Conservation (phyloP, 1,284 basidiomycete species). For the Hypsizygus ulmarius region DNA sequence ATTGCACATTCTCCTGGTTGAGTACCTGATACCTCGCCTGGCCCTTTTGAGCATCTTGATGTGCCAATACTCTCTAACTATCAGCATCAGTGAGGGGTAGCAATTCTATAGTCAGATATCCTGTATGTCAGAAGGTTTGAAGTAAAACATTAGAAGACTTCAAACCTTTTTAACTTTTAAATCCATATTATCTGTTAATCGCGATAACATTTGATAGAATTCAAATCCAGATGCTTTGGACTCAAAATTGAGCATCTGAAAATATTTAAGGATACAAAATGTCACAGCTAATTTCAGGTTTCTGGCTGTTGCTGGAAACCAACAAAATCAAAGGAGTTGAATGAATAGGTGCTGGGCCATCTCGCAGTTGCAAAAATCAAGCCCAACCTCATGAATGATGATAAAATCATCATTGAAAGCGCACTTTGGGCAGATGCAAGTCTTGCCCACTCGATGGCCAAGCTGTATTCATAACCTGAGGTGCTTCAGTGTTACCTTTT, state of each 20-base stretch:
- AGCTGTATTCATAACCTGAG: slow-evolving; percentile 20
- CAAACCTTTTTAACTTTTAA: no score
- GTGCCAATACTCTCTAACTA: slow-evolving; percentile 7
- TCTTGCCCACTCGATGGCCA: not conserved
- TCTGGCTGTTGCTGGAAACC: not conserved
- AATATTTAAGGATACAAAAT: not conserved
- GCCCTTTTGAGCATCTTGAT: slow-evolving; percentile 5
- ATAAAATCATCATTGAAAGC: not conserved
- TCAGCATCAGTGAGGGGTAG: not conserved
- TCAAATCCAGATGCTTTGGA: not conserved
- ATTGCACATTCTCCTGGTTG: not conserved
- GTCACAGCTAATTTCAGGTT: not conserved
- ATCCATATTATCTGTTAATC: no score
- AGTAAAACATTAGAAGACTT: no score
- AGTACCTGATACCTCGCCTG: not conserved
- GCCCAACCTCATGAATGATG: not conserved
- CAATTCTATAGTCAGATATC: not conserved
- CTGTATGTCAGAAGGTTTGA: not conserved
- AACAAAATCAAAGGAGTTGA: not conserved
- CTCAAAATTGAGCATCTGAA: slow-evolving; percentile 2
- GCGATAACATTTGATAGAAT: not conserved
- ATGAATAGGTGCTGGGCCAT: not conserved
- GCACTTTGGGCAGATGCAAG: not conserved
- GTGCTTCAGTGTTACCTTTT: slow-evolving; percentile 20
- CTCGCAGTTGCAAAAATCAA: not conserved